Evolutionary conservation across 805 yeast genomes (phyloP), one percentile per base, ranked within the genome.

Genomic region (Cyberlindnera petersonii): DNA sequence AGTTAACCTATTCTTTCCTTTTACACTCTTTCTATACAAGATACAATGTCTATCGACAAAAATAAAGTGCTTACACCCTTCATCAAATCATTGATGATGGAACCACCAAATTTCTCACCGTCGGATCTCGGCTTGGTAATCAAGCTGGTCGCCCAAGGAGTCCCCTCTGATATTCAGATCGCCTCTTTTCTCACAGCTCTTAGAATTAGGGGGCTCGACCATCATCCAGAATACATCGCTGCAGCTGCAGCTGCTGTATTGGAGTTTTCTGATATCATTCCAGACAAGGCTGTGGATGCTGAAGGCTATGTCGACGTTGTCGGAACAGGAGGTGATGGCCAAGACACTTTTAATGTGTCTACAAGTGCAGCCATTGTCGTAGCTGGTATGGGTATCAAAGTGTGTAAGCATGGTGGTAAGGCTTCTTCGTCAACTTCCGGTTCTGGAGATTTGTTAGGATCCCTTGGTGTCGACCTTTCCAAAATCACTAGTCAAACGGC

Each of bases 321-420:
- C 6, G 99, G 99, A 2, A 93, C 99, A 0, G 99, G 99, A 20
- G 99, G 99, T 13, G 99, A 93, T 58, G 96, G 96, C 2, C 96
- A 93, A 57, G 83, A 93, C 58, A 93, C 99, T 0, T 93, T 93
- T 66, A 93, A 93, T 52, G 98, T 93, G 3, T 83, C 95, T 13
- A 93, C 98, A 0, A 86, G 97, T 3, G 71, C 96, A 2, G 97
- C 97, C 1, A 87, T 93, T 33, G 88, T 93, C 3, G 93, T 88
- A 0, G 86, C 98, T 0, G 99, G 98, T 7, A 82, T 87, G 69
- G 74, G 75, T 5, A 39, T 91, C 29, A 74, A 75, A 17, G 82
- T 93, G 14, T 86, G 95, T 57, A 93, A 93, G 46, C 99, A 93
- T 60, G 99, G 99, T 18, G 98, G 98, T 11, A 91, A 93, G 54